Percentiles rank a stretch among this genome's conserved stretches.
These are phyloP conservation scores for Botrytis aclada DNA, from an alignment of 2,329 filamentous ascomycete genomes.

Conservation along the genomic window DNA sequence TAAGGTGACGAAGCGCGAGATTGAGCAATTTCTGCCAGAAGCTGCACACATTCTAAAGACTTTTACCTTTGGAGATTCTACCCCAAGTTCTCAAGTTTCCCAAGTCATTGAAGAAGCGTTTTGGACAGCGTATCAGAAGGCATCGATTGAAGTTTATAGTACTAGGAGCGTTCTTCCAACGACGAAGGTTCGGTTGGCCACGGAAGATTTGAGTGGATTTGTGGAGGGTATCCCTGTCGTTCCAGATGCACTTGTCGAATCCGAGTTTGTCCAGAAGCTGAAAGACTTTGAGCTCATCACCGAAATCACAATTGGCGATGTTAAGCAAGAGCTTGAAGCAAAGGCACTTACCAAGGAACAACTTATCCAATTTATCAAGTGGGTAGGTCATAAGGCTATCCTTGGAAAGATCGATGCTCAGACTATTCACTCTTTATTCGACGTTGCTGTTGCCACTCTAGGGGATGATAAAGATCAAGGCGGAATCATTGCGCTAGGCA, in stretches of 20 bases:
- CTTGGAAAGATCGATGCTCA: conserved; percentile 68
- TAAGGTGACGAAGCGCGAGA: conserved; percentile 59
- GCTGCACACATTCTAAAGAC: conserved; percentile 81
- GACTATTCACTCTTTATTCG: conserved; percentile 68
- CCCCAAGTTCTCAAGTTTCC: conserved; percentile 78
- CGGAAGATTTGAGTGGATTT: conserved; percentile 66
- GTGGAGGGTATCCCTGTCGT: conserved; percentile 86
- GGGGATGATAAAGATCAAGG: conserved; percentile 58
- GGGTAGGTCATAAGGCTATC: conserved; percentile 71
- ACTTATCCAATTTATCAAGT: conserved; percentile 77
- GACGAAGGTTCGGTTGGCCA: conserved; percentile 72
- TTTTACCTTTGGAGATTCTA: conserved; percentile 86
- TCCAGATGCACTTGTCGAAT: conserved; percentile 69
- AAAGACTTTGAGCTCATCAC: conserved; percentile 83
- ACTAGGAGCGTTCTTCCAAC: conserved; percentile 85
- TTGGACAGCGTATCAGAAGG: conserved; percentile 83
- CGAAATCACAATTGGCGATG: conserved; percentile 81
- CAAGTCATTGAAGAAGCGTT: conserved; percentile 92
- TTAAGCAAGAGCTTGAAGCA: conserved; percentile 76
- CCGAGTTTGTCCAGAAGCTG: conserved; percentile 75
- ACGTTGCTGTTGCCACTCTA: conserved; percentile 73
- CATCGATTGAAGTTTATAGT: conserved; percentile 83
- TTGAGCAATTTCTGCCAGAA: conserved; percentile 69
- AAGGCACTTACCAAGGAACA: conserved; percentile 78
- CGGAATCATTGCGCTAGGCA: conserved; percentile 72